Conservation (phyloP, 1,139 yeast species). For the Magnusiomyces paraingens region DNA sequence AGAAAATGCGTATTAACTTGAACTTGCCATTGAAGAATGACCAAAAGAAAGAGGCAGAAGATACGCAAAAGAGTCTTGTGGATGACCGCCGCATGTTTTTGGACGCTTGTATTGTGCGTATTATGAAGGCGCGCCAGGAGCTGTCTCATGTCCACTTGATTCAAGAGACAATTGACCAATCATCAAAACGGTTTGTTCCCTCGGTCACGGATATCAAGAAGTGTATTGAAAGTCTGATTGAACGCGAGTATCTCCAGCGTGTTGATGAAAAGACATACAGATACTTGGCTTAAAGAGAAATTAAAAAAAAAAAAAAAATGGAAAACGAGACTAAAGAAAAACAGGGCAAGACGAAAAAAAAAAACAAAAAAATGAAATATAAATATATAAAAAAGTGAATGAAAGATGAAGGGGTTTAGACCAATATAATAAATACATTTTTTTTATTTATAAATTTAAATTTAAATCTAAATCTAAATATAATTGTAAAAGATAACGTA, state of each 20-base stretch:
- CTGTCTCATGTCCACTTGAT: slow-evolving; percentile 74
- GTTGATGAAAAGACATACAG: slow-evolving; percentile 69
- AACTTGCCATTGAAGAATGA: slow-evolving; percentile 79
- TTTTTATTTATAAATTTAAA: too few relatives aligned
- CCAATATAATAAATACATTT: too few relatives aligned
- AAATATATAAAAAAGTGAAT: background rate
- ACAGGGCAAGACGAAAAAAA: background rate
- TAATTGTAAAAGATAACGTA: too few relatives aligned
- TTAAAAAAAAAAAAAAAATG: background rate
- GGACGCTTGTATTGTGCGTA: slow-evolving; percentile 90
- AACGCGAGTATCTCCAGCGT: slow-evolving; percentile 78
- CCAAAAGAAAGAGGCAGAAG: slow-evolving; percentile 68
- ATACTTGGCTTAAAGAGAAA: slow-evolving; percentile 55
- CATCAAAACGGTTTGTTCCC: slow-evolving; percentile 79
- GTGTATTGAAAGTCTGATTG: slow-evolving; percentile 79
- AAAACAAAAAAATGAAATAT: background rate
- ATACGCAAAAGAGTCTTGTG: slow-evolving; percentile 76
- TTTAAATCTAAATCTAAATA: too few relatives aligned
- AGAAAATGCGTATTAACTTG: slow-evolving; percentile 78
- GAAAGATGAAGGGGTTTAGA: too few relatives aligned
- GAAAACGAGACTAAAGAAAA: background rate
- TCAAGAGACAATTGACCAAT: slow-evolving; percentile 84
- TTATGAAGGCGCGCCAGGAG: slow-evolving; percentile 88
- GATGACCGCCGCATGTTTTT: slow-evolving; percentile 81
- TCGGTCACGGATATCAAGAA: slow-evolving; percentile 79